Evolutionary conservation across 192 early-diverging fungal species (phyloP), one percentile per base, ranked within the genome.

Genomic region (Backusella australiensis): DNA sequence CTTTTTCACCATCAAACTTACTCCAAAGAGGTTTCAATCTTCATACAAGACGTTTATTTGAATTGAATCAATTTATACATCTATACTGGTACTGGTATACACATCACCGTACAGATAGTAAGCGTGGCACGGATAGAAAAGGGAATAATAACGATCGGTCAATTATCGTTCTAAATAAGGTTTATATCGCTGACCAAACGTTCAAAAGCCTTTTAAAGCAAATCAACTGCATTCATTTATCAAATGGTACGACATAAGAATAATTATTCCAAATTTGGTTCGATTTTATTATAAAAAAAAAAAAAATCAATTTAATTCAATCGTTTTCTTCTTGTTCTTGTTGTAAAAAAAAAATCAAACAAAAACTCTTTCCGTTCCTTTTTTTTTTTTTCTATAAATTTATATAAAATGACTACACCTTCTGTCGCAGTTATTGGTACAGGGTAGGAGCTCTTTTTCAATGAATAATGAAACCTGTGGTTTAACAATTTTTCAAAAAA

Each of bases 401-500:
- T 56, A 6, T 56, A 9, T 26, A 59, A 12, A 29, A 63, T 63
- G 56, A 4, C 56, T 26, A 29, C 8, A 70, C 70, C 70, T 34
- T 46, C 70, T 29, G 70, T 71, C 0, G 70, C 70, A 3, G 41
- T 71, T 46, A 34, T 71, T 71, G 70, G 70, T 46, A 19, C 70
- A 29, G 70, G 70, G 70, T 71, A 71, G 46, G 6, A 6, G 19
- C 4, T 29, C 23, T 63, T 29, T 11, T 23, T 29, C 4, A 44
- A 44, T 5, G 14, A 63, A 3, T 32, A 63, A 63, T 11, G 3
- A 44, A 17, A 6, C 11, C 17, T 46, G 14, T 21, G 7, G 46
- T 46, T 32, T 41, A 69, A 14, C 26, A 1, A 6, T 19, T 17
- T 15, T 7, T 12, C 19, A 46, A 23, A 71, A 49, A 49, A 26